Evolutionary conservation across 371 early-diverging fungal species (phyloP), one percentile per base, ranked within the genome.

Genomic region (Sanchytrium tribonematis): DNA sequence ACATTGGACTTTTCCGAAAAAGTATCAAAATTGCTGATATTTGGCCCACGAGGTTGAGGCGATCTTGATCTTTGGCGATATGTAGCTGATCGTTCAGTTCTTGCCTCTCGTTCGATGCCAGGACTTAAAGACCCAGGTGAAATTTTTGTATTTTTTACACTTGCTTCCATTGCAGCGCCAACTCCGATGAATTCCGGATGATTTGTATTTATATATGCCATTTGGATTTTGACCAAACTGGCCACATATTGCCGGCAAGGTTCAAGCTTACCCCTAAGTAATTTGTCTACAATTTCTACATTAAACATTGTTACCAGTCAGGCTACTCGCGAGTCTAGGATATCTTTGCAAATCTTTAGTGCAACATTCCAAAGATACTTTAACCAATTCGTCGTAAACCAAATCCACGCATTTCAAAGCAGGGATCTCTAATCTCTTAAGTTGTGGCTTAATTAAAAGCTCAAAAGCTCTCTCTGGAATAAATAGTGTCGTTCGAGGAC

Each of bases 391-490:
- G 70, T 88, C 87, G 73, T 86, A 89, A 0, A 86, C 90, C n/a
- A 89, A 78, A 70, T 87, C 86, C 22, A 89, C 89, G 72, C 90
- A 86, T 68, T 86, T 79, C 71, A 88, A 74, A 74, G 88, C 87
- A 66, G 92, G 90, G 30, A 86, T 81, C 72, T 89, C 87, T 28
- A 92, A 78, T 28, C 83, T 72, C 72, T 81, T 82, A 71, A 91
- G 87, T 73, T 88, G 88, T 29, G 86, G 86, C 74, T 87, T 85
- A 66, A 90, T 88, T 31, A 90, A 74, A 30, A 89, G 76, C 73
- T 91, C 89, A 81, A 92, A 93, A 0, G 91, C 88, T 70, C 84
- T 78, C 74, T 93, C 91, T 1, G 89, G 88, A 28, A 93, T 88
- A 81, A 91, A 88, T n/a, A 91, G 79, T 17, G 86, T 85, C 16